Base-by-base conservation (phyloP, 306 rosid species). In the Trichosanthes cucumerina region DNA sequence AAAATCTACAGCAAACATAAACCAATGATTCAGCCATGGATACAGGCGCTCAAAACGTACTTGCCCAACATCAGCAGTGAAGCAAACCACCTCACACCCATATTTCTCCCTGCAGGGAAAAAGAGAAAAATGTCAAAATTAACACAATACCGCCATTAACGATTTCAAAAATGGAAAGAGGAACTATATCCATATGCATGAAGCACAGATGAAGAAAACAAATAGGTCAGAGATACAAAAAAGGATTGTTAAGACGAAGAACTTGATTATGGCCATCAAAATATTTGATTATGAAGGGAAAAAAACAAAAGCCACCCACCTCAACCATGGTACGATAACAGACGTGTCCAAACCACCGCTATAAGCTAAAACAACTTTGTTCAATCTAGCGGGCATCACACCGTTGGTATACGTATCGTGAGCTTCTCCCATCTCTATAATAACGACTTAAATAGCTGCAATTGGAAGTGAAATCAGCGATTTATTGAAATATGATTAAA, bases 281-380 rank as follows among this genome's bases (percentile, higher is more conserved):
- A 7, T 43, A 72, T 21, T 47, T 47, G 21, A 73, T 47, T 26
- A 26, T 23, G 2, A 14, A 73, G 14, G 60, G 24, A 2, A 1
- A 19, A 36, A 53, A 47, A 11, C 19, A 34, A 18, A 70, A 16
- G 24, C 76, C 44, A 58, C 54, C 3, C 79, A 92, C 98, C 96
- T 88, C 77, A 92, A 83, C 98, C 99, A 96, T 47, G 99, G 98
- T 34, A 96, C 99, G 74, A 91, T 92, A 81, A 96, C 97, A 9
- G 99, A 96, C 43, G 99, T 96, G 86, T 96, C 99, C 80, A 96
- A 86, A 83, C 98, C 98, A 77, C 99, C 99, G 78, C 98, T 96
- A 62, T 96, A 96, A 26, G 99, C 99, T 69, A 96, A 86, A 46
- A 96, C 98, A 38, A 96, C 99, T 85, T 96, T 92, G 47, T 91